Evolutionary conservation across 805 yeast species (phyloP).

Genomic region (Isabelozyma pseudorhagii): DNA sequence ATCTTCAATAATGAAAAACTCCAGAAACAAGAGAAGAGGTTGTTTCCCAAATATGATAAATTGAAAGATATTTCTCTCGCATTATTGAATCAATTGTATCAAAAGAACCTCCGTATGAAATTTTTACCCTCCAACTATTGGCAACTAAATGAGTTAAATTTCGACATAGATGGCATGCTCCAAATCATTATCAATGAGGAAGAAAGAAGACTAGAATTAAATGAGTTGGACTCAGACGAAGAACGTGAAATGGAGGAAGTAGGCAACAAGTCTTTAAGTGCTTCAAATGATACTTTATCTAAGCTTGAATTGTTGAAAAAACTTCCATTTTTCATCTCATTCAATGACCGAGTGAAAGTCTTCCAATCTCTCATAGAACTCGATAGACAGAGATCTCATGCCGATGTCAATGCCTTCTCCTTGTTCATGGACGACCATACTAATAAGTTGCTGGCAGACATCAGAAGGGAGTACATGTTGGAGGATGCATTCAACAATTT

Average conservation of each 20-base stretch:
- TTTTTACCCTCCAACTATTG: conserved; percentile 54
- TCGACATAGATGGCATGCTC: conserved; percentile 35
- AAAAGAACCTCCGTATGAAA: conserved; percentile 60
- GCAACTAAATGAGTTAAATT: conserved; percentile 34
- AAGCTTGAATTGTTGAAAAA: conserved; percentile 53
- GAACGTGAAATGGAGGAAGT: conserved; percentile 11
- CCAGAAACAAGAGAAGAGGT: neutral
- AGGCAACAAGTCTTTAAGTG: neutral
- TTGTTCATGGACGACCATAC: conserved; percentile 10
- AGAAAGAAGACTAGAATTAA: conserved; percentile 16
- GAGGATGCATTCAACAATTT: conserved; percentile 72
- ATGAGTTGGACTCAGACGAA: conserved; percentile 9
- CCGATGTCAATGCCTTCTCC: conserved; percentile 7
- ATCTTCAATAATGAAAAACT: conserved; percentile 33
- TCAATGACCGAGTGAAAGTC: conserved; percentile 66
- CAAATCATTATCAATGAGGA: conserved; percentile 43
- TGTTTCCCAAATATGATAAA: conserved; percentile 8
- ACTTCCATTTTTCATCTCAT: conserved; percentile 79
- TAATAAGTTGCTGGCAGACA: conserved; percentile 42
- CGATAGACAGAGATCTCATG: conserved; percentile 39
- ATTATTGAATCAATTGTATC: conserved; percentile 61
- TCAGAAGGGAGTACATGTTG: conserved; percentile 67
- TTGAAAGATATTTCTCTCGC: conserved; percentile 40
- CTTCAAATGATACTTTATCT: conserved; percentile 8
- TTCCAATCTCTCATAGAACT: conserved; percentile 61